Conservation (phyloP, 345 rosid genomes). For the Bretschneidera sinensis region DNA sequence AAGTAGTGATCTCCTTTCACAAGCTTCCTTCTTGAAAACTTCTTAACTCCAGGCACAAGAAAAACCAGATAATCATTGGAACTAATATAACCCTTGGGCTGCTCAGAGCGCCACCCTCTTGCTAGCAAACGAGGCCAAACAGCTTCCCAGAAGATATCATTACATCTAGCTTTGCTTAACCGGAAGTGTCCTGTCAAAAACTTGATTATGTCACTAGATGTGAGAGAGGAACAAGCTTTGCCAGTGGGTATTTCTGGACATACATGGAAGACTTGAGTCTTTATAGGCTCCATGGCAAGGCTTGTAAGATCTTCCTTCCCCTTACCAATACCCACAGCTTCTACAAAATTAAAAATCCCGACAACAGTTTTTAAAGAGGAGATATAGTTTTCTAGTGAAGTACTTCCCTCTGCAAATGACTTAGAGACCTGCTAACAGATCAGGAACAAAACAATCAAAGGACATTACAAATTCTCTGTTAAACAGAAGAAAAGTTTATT, state of each 20-base stretch:
- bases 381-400: constrained; percentile 42
- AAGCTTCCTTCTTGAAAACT: constrained; percentile 61
- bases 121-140: constrained; percentile 83
- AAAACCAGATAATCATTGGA: constrained; percentile 54
- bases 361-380: constrained; percentile 35
- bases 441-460: constrained; percentile 14
- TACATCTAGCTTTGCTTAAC: constrained; percentile 67
- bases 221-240: constrained; percentile 50
- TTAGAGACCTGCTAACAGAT: constrained; percentile 46
- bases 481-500: background rate
- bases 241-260: constrained; percentile 30
- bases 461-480: constrained; percentile 1
- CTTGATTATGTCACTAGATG: constrained; percentile 46
- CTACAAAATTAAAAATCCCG: constrained; percentile 48
- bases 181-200: constrained; percentile 52
- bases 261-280: constrained; percentile 33
- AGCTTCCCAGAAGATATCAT: constrained; percentile 79
- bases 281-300: constrained; percentile 37
- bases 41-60: constrained; percentile 61
- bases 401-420: constrained; percentile 52
- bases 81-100: constrained; percentile 36
- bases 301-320: constrained; percentile 64
- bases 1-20: constrained; percentile 65
- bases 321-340: constrained; percentile 67
- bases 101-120: constrained; percentile 80